Conservation (phyloP, 108 stramenopile species). For the Discostella stelligeroides region DNA sequence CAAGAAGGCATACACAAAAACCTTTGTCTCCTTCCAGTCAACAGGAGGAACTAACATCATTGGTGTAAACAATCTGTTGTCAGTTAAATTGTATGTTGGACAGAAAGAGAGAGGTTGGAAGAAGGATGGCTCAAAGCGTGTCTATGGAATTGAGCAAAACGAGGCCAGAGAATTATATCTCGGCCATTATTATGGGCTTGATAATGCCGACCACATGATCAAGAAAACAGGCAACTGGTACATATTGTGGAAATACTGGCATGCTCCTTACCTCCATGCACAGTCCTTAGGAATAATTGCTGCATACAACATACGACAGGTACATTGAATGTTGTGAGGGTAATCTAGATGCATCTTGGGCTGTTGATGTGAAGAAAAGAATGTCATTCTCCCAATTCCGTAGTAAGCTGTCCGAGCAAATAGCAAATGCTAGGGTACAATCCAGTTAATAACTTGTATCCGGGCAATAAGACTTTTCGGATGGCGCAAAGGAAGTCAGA, state of each 20-base stretch:
- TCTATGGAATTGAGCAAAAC: constrained; percentile 23
- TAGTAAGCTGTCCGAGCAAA: background rate
- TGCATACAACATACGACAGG: constrained; percentile 15
- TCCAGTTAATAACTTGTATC: background rate
- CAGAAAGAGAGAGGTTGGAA: background rate
- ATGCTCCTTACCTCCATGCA: constrained; percentile 15
- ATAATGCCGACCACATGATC: constrained; percentile 14
- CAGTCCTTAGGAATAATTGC: constrained; percentile 2
- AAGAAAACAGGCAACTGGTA: background rate
- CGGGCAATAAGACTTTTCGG: background rate
- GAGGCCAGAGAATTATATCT: constrained; percentile 10
- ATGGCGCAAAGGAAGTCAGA: background rate
- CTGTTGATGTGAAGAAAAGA: background rate
- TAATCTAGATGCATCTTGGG: constrained; percentile 7
- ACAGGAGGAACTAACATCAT: constrained; percentile 10
- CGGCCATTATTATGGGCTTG: constrained; percentile 7
- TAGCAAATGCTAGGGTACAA: constrained; percentile 2
- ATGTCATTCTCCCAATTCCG: background rate
- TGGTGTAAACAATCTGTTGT: constrained; percentile 7
- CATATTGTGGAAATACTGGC: constrained; percentile 25
- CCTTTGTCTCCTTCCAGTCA: constrained; percentile 23
- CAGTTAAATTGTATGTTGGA: background rate
- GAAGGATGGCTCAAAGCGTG: background rate
- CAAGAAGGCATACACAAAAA: constrained; percentile 8
- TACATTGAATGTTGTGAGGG: constrained; percentile 21